Evolutionary conservation across 768 basidiomycete species (phyloP).

Genomic region (Austroboletus eburneus): DNA sequence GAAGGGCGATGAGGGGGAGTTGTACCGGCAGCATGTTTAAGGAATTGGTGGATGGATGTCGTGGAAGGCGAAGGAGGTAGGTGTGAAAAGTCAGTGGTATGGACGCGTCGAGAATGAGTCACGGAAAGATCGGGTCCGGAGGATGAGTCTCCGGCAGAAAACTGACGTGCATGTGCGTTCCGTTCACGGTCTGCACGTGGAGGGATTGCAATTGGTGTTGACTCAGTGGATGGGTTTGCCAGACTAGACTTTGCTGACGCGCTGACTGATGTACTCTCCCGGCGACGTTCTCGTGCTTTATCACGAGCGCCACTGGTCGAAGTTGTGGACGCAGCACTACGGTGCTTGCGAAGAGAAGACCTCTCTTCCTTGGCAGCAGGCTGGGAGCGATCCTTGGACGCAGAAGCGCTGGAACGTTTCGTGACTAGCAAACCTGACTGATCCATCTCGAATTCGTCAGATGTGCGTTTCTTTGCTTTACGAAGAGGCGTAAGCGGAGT

Average conservation of each 20-base stretch:
- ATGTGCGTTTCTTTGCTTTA: slow-evolving; percentile 69
- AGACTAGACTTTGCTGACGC: slow-evolving; percentile 34
- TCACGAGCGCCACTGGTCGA: slow-evolving; percentile 40
- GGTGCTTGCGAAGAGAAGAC: slow-evolving; percentile 56
- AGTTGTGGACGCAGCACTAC: slow-evolving; percentile 60
- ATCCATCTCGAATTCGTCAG: slow-evolving; percentile 81
- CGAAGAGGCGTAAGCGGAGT: slow-evolving; percentile 37
- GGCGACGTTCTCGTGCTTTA: slow-evolving; percentile 46
- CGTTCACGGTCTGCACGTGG: slow-evolving; percentile 25
- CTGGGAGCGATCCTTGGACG: slow-evolving; percentile 24
- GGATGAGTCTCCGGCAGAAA: slow-evolving; percentile 64
- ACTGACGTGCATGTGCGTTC: slow-evolving; percentile 56
- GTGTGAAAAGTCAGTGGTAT: slow-evolving; percentile 79
- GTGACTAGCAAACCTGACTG: slow-evolving; percentile 57
- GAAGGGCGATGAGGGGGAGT: slow-evolving; percentile 32
- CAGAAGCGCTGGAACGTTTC: slow-evolving; percentile 40
- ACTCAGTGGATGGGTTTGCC: slow-evolving; percentile 10
- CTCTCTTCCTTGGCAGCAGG: slow-evolving; percentile 46
- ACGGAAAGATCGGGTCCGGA: slow-evolving; percentile 49
- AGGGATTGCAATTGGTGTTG: slow-evolving; percentile 23
- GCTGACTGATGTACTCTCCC: slow-evolving; percentile 44
- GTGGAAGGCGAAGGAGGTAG: slow-evolving; percentile 89
- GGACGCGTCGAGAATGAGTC: slow-evolving; percentile 52
- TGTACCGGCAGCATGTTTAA: slow-evolving; percentile 50
- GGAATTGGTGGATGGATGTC: slow-evolving; percentile 82